These are phyloP conservation scores for Hemisphaericaspora xylofermentans DNA, from an alignment of 1,139 yeast species.

Conservation along the genomic window DNA sequence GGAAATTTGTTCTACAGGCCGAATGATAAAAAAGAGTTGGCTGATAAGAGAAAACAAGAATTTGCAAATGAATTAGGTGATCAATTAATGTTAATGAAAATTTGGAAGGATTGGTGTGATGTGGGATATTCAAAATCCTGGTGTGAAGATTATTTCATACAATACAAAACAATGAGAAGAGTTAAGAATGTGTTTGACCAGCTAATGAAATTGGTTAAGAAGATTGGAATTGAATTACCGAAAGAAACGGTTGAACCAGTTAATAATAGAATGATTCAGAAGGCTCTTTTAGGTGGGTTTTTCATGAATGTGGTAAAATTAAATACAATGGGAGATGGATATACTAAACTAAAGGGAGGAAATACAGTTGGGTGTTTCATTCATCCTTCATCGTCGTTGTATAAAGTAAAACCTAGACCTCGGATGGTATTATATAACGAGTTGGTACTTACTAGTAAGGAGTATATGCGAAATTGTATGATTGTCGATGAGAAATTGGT, in stretches of 20 bases:
- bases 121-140: slow-evolving; percentile 67
- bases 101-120: slow-evolving; percentile 76
- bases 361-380: slow-evolving; percentile 58
- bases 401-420: slow-evolving; percentile 65
- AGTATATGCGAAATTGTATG: slow-evolving; percentile 86
- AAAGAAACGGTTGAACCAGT: slow-evolving; percentile 15
- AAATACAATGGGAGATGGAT: slow-evolving; percentile 70
- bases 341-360: slow-evolving; percentile 57
- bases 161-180: slow-evolving; percentile 67
- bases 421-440: slow-evolving; percentile 77
- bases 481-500: slow-evolving; percentile 49
- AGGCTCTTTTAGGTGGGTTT: slow-evolving; percentile 76
- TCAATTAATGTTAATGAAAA: slow-evolving; percentile 69
- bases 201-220: slow-evolving; percentile 57
- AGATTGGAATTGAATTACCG: slow-evolving; percentile 47
- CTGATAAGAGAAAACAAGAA: slow-evolving; percentile 59
- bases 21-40: slow-evolving; percentile 64
- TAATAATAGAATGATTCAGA: slow-evolving; percentile 46
- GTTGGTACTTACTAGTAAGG: slow-evolving; percentile 80
- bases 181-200: slow-evolving; percentile 77
- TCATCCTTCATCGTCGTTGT: slow-evolving; percentile 79
- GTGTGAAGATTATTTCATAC: slow-evolving; percentile 86
- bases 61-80: slow-evolving; percentile 62
- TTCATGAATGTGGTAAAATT: slow-evolving; percentile 77
- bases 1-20: slow-evolving; percentile 71